A percentile compares a stretch with the other conserved stretches of the same genome.
phyloP scores from a whole-genome alignment of 805 yeast genomes.

The Citeromyces nyonsensis region DNA sequence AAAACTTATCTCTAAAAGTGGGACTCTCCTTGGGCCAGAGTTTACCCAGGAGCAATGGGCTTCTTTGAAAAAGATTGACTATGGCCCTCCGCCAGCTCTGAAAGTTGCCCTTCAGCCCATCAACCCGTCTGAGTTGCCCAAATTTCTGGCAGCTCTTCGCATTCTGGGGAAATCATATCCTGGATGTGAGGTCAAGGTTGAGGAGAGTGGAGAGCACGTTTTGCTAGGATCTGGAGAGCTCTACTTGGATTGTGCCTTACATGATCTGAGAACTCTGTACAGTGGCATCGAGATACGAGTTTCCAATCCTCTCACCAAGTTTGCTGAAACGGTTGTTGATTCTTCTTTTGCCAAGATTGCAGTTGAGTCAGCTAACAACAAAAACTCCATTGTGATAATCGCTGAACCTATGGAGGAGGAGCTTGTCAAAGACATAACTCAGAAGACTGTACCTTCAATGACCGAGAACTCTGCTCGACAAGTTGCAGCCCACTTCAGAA shows the following conservation, averaged over 20 bases:
- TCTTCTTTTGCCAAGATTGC: slow-evolving; percentile 56
- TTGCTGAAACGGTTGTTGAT: slow-evolving; percentile 62
- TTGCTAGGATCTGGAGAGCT: slow-evolving; percentile 78
- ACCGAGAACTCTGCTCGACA: slow-evolving; percentile 11
- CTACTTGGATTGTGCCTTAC: slow-evolving; percentile 69
- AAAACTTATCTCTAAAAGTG: slow-evolving; percentile 46
- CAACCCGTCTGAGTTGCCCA: slow-evolving; percentile 65
- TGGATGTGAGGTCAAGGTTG: slow-evolving; percentile 54
- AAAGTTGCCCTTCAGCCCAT: slow-evolving; percentile 77
- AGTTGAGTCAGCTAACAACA: slow-evolving; percentile 36
- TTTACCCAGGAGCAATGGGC: slow-evolving; percentile 6
- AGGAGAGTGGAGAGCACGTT: slow-evolving; percentile 80
- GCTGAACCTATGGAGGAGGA: slow-evolving; percentile 59
- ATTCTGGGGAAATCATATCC: slow-evolving; percentile 47
- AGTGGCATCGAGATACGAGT: slow-evolving; percentile 60
- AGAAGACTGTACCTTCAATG: slow-evolving; percentile 18
- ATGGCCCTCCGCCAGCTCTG: slow-evolving; percentile 41
- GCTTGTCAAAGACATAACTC: slow-evolving; percentile 40
- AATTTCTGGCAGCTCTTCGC: slow-evolving; percentile 54
- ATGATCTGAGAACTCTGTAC: slow-evolving; percentile 54
- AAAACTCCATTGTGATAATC: slow-evolving; percentile 45
- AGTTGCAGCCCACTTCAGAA: slow-evolving; percentile 38
- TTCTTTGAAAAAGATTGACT: slow-evolving; percentile 22
- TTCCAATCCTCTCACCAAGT: slow-evolving; percentile 71
- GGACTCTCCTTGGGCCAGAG: slow-evolving; percentile 3